Conservation (phyloP, 257 asterid genomes). For the Solanum arcanum region DNA sequence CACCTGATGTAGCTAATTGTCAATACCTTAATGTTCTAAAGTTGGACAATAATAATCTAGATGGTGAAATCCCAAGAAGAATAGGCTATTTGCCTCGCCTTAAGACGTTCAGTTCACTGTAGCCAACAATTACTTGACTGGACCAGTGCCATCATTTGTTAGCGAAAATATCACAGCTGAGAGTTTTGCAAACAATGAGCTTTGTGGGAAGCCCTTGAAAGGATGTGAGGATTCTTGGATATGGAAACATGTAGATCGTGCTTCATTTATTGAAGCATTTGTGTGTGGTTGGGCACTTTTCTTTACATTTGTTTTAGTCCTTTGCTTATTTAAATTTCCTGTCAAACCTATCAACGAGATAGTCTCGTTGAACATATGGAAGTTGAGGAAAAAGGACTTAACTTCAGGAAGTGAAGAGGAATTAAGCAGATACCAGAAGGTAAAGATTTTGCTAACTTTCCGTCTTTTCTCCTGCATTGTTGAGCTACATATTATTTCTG, state of each 20-base stretch:
- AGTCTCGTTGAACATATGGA: neutral
- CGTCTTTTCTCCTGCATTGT: neutral
- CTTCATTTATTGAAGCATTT: neutral
- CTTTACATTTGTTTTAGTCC: neutral
- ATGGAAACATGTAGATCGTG: neutral
- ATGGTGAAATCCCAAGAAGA: conserved; percentile 4
- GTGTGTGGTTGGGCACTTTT: neutral
- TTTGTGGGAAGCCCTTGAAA: conserved; percentile 5
- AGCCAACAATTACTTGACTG: neutral
- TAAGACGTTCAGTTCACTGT: neutral
- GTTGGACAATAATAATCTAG: neutral
- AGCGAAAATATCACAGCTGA: rapidly evolving
- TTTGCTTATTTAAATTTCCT: neutral
- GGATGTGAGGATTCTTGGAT: neutral
- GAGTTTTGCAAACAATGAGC: neutral
- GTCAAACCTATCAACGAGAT: neutral
- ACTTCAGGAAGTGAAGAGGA: neutral
- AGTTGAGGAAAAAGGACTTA: neutral
- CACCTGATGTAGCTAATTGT: neutral
- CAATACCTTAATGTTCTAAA: neutral
- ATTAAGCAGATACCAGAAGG: neutral
- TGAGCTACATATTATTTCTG: neutral
- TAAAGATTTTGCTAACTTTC: neutral
- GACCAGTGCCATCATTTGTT: neutral
- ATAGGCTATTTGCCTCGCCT: neutral